These are phyloP conservation scores for Metarhizium robertsii DNA, from an alignment of 2,329 filamentous ascomycete species.

Conservation along the genomic window DNA sequence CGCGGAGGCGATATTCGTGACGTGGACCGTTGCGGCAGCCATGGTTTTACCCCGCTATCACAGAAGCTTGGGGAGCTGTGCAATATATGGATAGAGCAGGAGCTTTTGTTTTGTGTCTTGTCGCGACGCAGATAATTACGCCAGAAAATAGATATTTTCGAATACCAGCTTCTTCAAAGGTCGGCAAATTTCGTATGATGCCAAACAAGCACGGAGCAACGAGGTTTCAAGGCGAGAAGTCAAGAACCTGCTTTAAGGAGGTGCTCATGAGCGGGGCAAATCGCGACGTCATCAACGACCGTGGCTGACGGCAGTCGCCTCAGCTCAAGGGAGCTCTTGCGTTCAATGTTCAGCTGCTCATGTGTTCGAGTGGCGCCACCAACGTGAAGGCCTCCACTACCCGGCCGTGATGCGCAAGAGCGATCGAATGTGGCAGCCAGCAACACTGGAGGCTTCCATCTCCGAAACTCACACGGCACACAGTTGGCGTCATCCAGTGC, in stretches of 20 bases:
- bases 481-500: background rate
- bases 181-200: background rate
- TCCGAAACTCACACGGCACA: background rate
- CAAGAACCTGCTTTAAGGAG: background rate
- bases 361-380: no score
- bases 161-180: background rate
- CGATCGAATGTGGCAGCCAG: no score
- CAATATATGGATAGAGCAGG: background rate
- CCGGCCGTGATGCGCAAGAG: no score
- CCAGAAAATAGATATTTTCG: background rate
- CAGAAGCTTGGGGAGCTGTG: background rate
- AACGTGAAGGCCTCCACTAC: no score
- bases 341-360: no score
- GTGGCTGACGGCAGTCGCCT: background rate
- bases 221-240: background rate
- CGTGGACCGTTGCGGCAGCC: conserved; percentile 47
- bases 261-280: conserved; percentile 3
- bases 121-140: background rate
- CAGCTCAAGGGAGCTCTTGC: no score
- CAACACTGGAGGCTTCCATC: background rate
- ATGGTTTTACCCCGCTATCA: conserved; percentile 5
- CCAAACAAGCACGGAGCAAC: background rate
- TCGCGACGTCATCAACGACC: conserved; percentile 1
- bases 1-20: conserved; percentile 75
- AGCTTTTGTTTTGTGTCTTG: background rate